Conservation (phyloP, 495 filamentous ascomycete species). For the Neurospora sp. region DNA sequence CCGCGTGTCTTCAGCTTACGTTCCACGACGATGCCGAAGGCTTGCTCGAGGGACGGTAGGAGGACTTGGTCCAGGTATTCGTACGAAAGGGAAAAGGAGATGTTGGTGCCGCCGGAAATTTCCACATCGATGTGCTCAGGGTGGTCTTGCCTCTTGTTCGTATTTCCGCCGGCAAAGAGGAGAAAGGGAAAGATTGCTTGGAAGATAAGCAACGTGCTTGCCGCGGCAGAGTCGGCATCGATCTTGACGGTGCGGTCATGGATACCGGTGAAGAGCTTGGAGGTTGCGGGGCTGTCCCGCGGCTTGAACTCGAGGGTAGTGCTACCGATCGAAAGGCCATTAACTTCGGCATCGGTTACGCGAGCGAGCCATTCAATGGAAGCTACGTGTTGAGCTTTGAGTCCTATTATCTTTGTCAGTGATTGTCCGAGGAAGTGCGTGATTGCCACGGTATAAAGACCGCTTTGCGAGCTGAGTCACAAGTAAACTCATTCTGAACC, state of each 20-base stretch:
- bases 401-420: slow-evolving; percentile 30
- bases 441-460: background rate
- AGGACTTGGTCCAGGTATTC: slow-evolving; percentile 74
- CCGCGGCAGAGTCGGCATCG: slow-evolving; percentile 29
- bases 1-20: slow-evolving; percentile 48
- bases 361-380: slow-evolving; percentile 55
- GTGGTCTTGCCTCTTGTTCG: slow-evolving; percentile 11
- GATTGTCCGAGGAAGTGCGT: background rate
- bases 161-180: slow-evolving; percentile 42
- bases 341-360: slow-evolving; percentile 49
- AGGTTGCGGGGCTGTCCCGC: slow-evolving; percentile 23
- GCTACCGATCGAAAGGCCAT: slow-evolving; percentile 46
- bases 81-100: slow-evolving; percentile 57
- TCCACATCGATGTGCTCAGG: slow-evolving; percentile 38
- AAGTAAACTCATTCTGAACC: background rate
- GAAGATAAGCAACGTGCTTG: slow-evolving; percentile 59
- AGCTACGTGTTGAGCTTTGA: slow-evolving; percentile 68
- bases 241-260: slow-evolving; percentile 31
- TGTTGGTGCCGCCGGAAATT: slow-evolving; percentile 72
- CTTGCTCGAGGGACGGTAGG: slow-evolving; percentile 52
- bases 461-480: background rate
- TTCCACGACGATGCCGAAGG: slow-evolving; percentile 50
- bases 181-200: slow-evolving; percentile 77
- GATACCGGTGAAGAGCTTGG: slow-evolving; percentile 7
- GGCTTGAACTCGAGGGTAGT: slow-evolving; percentile 44